Percentiles rank a stretch among this genome's conserved stretches.
These are phyloP conservation scores for Ganoderma sinense DNA, from an alignment of 1,284 basidiomycete genomes.

Conservation along the genomic window DNA sequence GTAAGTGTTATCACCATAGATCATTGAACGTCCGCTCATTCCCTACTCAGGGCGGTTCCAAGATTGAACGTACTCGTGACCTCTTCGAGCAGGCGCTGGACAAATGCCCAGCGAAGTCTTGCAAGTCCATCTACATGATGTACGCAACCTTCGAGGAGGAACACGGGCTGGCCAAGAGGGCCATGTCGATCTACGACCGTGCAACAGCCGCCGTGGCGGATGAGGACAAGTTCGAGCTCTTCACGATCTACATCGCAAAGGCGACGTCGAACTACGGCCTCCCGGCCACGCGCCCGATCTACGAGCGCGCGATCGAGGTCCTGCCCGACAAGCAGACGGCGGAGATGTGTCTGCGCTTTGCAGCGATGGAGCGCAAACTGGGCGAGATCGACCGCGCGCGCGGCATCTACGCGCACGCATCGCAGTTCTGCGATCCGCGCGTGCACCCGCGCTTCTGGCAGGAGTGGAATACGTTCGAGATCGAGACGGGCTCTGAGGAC, in stretches of 20 bases:
- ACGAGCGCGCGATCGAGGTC: conserved; percentile 94
- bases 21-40: conserved; percentile 7
- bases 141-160: conserved; percentile 97
- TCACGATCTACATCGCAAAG: conserved; percentile 96
- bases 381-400: conserved; percentile 98
- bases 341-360: conserved; percentile 98
- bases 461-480: conserved; percentile 98
- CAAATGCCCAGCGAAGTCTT: conserved; percentile 94
- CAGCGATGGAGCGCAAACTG: conserved; percentile 94
- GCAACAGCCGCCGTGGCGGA: conserved; percentile 88
- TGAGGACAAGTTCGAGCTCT: conserved; percentile 98
- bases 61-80: conserved; percentile 95
- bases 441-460: conserved; percentile 92
- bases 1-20: conserved; percentile 55
- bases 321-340: conserved; percentile 95
- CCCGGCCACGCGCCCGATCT: conserved; percentile 96
- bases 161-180: conserved; percentile 92
- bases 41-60: conserved; percentile 78
- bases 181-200: conserved; percentile 96
- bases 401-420: conserved; percentile 96
- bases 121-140: conserved; percentile 95
- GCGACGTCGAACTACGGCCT: conserved; percentile 95
- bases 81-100: conserved; percentile 98
- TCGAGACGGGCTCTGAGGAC: conserved; percentile 97
- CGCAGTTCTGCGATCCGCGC: conserved; percentile 98